A percentile compares a stretch with the other conserved stretches of the same genome.
phyloP scores from a whole-genome alignment of 208 protist genomes.

The Blechomonas ayalai region DNA sequence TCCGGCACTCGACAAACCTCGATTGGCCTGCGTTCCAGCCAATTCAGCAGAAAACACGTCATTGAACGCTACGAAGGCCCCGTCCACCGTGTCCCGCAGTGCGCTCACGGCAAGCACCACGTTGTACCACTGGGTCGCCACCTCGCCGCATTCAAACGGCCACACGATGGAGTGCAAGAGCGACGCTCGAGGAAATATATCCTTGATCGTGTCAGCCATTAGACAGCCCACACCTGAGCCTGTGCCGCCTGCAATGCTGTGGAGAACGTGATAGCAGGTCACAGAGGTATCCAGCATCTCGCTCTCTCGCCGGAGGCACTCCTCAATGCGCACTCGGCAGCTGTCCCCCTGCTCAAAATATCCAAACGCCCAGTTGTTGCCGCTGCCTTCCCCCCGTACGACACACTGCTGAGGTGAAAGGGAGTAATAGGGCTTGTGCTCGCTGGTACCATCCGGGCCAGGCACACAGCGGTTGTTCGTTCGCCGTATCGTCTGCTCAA shows the following conservation, averaged over 20 bases:
- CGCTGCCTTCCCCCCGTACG: slow-evolving; percentile 63
- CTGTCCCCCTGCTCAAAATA: slow-evolving; percentile 64
- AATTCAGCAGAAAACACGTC: slow-evolving; percentile 36
- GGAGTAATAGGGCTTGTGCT: slow-evolving; percentile 17
- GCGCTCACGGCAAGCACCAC: slow-evolving; percentile 46
- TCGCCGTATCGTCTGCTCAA: slow-evolving; percentile 23
- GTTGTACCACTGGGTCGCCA: slow-evolving; percentile 88
- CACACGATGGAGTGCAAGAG: slow-evolving; percentile 69
- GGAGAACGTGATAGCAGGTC: slow-evolving; percentile 63
- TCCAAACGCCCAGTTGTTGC: slow-evolving; percentile 90
- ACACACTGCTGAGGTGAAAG: slow-evolving; percentile 60
- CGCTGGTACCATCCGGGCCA: background rate
- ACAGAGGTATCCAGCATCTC: slow-evolving; percentile 58
- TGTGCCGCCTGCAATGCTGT: slow-evolving; percentile 85
- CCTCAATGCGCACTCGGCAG: slow-evolving; percentile 36
- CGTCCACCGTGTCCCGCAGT: slow-evolving; percentile 58
- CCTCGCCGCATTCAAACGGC: slow-evolving; percentile 75
- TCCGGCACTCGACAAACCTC: slow-evolving; percentile 9
- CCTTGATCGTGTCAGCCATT: slow-evolving; percentile 59
- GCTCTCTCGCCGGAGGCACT: slow-evolving; percentile 66
- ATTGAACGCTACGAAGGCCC: slow-evolving; percentile 53
- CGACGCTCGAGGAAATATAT: slow-evolving; percentile 41
- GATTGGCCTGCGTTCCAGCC: slow-evolving; percentile 5
- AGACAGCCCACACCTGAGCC: slow-evolving; percentile 82
- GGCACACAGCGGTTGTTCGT: no score